Evolutionary conservation across 768 basidiomycete species (phyloP), one percentile per base, ranked within the genome.

Genomic region (Rhodotorula paludigena): DNA sequence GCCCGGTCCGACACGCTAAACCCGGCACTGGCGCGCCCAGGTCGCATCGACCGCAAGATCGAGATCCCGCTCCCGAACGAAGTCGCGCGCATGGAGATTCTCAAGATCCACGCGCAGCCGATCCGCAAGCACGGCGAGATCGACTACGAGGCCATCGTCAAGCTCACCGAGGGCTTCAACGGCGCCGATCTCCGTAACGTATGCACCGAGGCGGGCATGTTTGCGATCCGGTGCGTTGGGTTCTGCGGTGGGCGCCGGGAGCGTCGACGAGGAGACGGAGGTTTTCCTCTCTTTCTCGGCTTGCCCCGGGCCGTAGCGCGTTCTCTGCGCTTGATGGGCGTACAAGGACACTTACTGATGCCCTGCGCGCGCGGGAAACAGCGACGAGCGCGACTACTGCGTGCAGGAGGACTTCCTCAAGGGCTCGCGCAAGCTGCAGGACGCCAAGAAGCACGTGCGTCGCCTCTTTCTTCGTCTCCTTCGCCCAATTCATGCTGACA

Each of bases 11-110:
- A 99, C 78, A 98, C 93, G 3, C 85, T 97, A 39, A 96, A 98
- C 79, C 96, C 96, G 23, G 94, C 94, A 21, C 85, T 99, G 32
- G 83, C 98, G 62, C 89, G 94, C 60, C 94, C 94, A 14, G 96
- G 96, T 52, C 88, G 96, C 58, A 82, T 99, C 47, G 96, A 99
- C 79, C 84, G 94, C 53, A 98, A 98, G 81, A 94, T 99, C 70
- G 94, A 98, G 81, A 89, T 99, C 57, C 93, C 94, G 15, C 82
- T 98, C 55, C 96, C 96, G 2, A 98, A 99, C 76, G 96, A 98
- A 77, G 92, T 96, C 78, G 92, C 89, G 2, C 87, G 96, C 32
- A 77, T 92, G 64, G 96, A 98, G 79, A 98, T 99, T 74, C 83
- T 99, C 72, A 98, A 99, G 81, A 98, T 99, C 68, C 96, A 99